Percentiles rank a stretch among this genome's conserved stretches.
phyloP scores from a whole-genome alignment of 1,284 basidiomycete genomes.

The Marasmius fiardii region DNA sequence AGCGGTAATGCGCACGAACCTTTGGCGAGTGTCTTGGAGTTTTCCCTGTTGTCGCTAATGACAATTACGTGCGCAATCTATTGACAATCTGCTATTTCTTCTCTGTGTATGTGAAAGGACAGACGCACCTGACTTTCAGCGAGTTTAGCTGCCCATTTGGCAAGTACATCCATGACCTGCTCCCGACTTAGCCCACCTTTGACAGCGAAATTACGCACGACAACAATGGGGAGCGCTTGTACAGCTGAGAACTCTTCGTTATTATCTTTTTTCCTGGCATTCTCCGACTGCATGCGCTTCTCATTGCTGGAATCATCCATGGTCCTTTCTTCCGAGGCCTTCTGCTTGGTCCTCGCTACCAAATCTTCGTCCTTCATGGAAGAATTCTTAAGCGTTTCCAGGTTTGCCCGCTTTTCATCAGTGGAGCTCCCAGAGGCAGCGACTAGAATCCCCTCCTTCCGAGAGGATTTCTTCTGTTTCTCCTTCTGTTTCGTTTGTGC shows the following conservation, averaged over 20 bases:
- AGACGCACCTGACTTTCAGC: slow-evolving; percentile 70
- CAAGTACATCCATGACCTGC: slow-evolving; percentile 73
- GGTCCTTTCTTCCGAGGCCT: too few species aligned
- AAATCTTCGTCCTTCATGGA: too few species aligned
- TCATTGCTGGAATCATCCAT: slow-evolving; percentile 26
- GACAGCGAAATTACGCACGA: slow-evolving; percentile 75
- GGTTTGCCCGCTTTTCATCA: slow-evolving; percentile 18
- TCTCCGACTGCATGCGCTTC: slow-evolving; percentile 19
- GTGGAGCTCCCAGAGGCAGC: slow-evolving; percentile 1
- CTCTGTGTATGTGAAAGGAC: not conserved
- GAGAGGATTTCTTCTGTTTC: slow-evolving; percentile 21
- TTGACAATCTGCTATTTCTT: not conserved
- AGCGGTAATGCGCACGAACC: slow-evolving; percentile 37
- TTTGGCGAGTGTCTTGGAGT: slow-evolving; percentile 80
- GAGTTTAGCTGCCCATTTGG: slow-evolving; percentile 84
- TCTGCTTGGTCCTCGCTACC: too few species aligned
- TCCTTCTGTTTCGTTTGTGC: slow-evolving; percentile 33
- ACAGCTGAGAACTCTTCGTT: slow-evolving; percentile 47
- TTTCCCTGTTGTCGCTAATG: slow-evolving; percentile 87
- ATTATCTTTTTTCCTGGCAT: slow-evolving; percentile 16
- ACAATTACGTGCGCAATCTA: slow-evolving; percentile 90
- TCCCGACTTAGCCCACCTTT: slow-evolving; percentile 65
- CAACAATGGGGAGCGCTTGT: slow-evolving; percentile 77
- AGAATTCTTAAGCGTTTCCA: too few species aligned
- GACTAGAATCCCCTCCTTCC: not conserved